Evolutionary conservation across 192 early-diverging fungal species (phyloP).

Genomic region (Funneliformis geosporum): DNA sequence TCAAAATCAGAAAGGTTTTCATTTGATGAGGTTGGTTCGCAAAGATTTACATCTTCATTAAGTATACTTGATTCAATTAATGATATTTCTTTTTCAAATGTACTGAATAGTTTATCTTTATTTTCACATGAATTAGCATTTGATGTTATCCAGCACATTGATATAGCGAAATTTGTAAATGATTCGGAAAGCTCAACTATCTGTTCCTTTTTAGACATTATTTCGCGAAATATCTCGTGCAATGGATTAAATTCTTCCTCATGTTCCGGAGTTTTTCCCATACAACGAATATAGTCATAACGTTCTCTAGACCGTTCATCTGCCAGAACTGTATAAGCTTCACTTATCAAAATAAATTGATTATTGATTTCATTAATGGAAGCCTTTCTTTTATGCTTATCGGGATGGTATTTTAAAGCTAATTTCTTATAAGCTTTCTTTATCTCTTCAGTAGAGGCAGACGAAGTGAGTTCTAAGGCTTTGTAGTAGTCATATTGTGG

Average conservation of each 20-base stretch:
- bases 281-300: slow-evolving; percentile 5
- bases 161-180: slow-evolving; percentile 1
- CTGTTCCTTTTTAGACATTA: slow-evolving; percentile 25
- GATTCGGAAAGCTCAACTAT: not conserved
- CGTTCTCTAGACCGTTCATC: not conserved
- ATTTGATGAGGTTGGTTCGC: not conserved
- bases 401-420: slow-evolving; percentile 88
- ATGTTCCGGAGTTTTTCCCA: not conserved
- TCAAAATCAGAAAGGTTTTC: not conserved
- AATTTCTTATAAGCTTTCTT: slow-evolving; percentile 99
- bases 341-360: slow-evolving; percentile 27
- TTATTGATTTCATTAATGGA: not conserved
- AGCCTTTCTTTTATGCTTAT: slow-evolving; percentile 52
- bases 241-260: not conserved
- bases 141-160: not conserved
- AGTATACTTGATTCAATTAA: slow-evolving; percentile 27
- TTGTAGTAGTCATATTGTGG: slow-evolving; percentile 69
- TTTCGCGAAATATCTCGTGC: slow-evolving; percentile 11
- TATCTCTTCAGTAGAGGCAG: slow-evolving; percentile 77
- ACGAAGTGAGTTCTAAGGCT: slow-evolving; percentile 75
- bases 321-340: slow-evolving; percentile 14
- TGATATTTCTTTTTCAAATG: slow-evolving; percentile 23
- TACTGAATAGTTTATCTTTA: not conserved
- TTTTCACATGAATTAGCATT: not conserved
- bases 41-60: not conserved